Evolutionary conservation across 2,329 filamentous ascomycete species (phyloP).

Genomic region (Dactylellina haptotyla): DNA sequence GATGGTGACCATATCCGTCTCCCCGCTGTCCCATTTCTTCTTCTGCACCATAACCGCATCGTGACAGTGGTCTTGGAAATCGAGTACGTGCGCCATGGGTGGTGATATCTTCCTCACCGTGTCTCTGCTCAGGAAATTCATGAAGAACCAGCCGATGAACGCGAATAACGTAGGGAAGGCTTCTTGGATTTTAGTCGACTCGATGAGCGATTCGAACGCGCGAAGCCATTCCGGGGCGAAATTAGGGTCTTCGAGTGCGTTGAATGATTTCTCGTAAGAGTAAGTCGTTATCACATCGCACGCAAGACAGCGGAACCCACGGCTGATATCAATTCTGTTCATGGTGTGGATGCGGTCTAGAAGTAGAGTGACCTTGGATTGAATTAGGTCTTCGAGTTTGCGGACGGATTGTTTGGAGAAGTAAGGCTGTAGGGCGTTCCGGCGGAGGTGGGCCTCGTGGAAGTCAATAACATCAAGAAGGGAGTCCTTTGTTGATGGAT

Average conservation of each 20-base stretch:
- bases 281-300: slow-evolving; percentile 42
- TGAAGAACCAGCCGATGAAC: slow-evolving; percentile 1
- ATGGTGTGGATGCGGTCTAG: slow-evolving; percentile 24
- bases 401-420: slow-evolving; percentile 45
- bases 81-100: slow-evolving; percentile 7
- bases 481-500: slow-evolving; percentile 31
- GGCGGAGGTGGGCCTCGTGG: slow-evolving; percentile 37
- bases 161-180: slow-evolving; percentile 11
- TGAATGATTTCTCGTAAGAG: slow-evolving; percentile 42
- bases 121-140: slow-evolving; percentile 11
- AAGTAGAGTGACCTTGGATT: slow-evolving; percentile 36
- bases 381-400: slow-evolving; percentile 39
- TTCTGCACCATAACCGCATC: slow-evolving; percentile 27
- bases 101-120: background rate
- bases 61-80: slow-evolving; percentile 23
- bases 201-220: slow-evolving; percentile 22
- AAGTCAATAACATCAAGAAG: slow-evolving; percentile 31
- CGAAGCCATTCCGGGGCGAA: slow-evolving; percentile 32
- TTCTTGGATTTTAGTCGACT: slow-evolving; percentile 4
- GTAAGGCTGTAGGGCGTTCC: slow-evolving; percentile 32
- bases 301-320: slow-evolving; percentile 36
- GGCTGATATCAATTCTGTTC: slow-evolving; percentile 13
- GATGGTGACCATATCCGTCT: slow-evolving; percentile 38
- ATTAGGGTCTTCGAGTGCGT: slow-evolving; percentile 24
- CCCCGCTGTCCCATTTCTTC: slow-evolving; percentile 16